Conservation (phyloP, 306 rosid species). For the Citrullus mucosospermus region DNA sequence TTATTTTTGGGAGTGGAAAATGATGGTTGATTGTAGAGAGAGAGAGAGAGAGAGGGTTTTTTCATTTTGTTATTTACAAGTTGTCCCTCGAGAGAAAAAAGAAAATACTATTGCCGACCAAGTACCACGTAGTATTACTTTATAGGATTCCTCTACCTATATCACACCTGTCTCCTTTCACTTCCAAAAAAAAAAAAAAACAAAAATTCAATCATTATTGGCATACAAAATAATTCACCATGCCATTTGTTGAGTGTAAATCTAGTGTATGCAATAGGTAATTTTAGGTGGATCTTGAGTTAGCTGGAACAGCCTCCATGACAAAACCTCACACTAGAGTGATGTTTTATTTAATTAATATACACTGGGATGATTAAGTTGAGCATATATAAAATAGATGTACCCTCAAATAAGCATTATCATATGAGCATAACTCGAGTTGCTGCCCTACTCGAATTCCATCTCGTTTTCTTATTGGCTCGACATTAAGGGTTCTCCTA, state of each 20-base stretch:
- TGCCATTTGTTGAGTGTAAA: background rate
- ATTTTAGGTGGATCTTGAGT: too few relatives aligned
- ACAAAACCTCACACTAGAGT: too few relatives aligned
- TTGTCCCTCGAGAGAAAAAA: background rate
- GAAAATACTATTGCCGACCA: background rate
- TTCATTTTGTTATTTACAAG: background rate
- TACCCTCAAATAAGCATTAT: too few relatives aligned
- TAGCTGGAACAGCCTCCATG: too few relatives aligned
- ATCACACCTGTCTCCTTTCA: background rate
- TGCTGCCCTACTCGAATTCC: too few relatives aligned
- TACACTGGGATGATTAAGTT: too few relatives aligned
- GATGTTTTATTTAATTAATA: too few relatives aligned
- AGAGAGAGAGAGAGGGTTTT: background rate
- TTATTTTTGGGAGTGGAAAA: background rate
- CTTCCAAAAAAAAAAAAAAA: background rate
- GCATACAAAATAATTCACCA: background rate
- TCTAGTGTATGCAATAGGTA: too few relatives aligned
- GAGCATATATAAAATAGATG: too few relatives aligned
- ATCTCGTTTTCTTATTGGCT: too few relatives aligned
- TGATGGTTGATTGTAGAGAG: background rate
- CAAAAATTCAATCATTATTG: background rate
- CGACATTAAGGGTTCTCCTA: too few relatives aligned
- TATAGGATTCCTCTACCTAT: background rate
- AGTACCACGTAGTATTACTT: background rate
- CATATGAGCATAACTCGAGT: too few relatives aligned